These are phyloP conservation scores for Sporothrix euskadiensis DNA, from an alignment of 2,329 filamentous ascomycete genomes.

Conservation along the genomic window DNA sequence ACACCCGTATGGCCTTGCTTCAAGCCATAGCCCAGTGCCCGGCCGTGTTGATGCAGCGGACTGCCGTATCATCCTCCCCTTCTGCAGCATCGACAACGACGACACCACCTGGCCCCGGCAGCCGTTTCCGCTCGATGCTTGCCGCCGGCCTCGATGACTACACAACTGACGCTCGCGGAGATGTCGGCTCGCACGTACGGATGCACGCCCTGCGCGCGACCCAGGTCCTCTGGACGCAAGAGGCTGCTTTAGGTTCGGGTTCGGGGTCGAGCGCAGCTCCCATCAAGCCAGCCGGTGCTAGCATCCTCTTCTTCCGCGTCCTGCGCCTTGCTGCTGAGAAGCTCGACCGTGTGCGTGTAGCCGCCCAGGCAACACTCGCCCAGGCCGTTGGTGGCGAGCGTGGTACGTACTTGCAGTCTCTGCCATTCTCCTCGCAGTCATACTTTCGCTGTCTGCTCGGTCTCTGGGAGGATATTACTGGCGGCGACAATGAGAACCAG, in stretches of 20 bases:
- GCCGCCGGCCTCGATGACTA: conserved; percentile 77
- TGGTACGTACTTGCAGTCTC: conserved; percentile 39
- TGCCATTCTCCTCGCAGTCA: conserved; percentile 57
- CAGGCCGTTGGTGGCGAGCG: conserved; percentile 38
- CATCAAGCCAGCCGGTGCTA: conserved; percentile 31
- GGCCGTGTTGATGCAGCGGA: conserved; percentile 40
- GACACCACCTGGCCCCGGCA: conserved; percentile 38
- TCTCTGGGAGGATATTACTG: conserved; percentile 41
- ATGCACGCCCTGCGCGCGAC: conserved; percentile 78
- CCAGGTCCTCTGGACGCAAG: conserved; percentile 56
- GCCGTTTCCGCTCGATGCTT: conserved; percentile 50
- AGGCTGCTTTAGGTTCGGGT: conserved; percentile 9
- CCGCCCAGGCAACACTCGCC: conserved; percentile 59
- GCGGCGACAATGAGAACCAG: neutral
- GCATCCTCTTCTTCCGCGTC: conserved; percentile 50
- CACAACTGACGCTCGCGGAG: conserved; percentile 83
- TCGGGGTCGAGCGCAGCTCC: conserved; percentile 33
- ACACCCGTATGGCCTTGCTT: conserved; percentile 57
- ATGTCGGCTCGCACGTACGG: conserved; percentile 84
- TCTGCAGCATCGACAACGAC: neutral
- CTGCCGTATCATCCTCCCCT: neutral
- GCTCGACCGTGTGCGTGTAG: conserved; percentile 77
- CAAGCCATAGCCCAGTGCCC: conserved; percentile 53
- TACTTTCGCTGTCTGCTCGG: conserved; percentile 61
- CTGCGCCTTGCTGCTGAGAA: conserved; percentile 82